Evolutionary conservation across 163 green algal genomes (phyloP).

Genomic region (Chloromonas sp.): DNA sequence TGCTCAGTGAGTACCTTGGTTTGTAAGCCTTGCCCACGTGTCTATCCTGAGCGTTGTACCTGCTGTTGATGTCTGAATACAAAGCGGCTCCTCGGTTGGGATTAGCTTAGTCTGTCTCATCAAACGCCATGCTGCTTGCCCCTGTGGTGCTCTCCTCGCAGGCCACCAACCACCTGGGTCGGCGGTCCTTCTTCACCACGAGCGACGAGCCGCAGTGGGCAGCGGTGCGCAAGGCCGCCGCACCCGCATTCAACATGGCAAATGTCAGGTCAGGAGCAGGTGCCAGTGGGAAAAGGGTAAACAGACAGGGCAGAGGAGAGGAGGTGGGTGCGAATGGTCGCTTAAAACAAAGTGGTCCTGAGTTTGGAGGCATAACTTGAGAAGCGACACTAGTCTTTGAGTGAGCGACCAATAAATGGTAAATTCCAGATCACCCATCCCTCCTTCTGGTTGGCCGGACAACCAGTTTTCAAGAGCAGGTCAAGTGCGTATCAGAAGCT

Average conservation of each 20-base stretch:
- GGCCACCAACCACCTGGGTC: constrained; percentile 38
- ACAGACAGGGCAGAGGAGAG: too few species aligned
- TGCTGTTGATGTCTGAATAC: background rate
- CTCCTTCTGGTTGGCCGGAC: too few species aligned
- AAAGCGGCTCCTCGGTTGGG: background rate
- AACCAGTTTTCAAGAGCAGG: too few species aligned
- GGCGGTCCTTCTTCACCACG: constrained; percentile 50
- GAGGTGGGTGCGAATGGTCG: too few species aligned
- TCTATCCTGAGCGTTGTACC: background rate
- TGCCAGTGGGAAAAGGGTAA: background rate
- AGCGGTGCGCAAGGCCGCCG: constrained; percentile 41
- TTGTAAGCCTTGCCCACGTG: background rate
- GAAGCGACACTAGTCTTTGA: too few species aligned
- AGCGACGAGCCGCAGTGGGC: constrained; percentile 45
- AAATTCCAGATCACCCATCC: too few species aligned
- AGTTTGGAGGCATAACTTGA: too few species aligned
- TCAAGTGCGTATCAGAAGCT: too few species aligned
- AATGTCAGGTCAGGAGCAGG: constrained; percentile 35
- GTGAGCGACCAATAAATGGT: too few species aligned
- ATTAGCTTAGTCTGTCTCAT: background rate
- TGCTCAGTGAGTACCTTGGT: too few species aligned
- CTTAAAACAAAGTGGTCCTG: too few species aligned
- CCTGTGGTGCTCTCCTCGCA: background rate
- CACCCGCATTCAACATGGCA: constrained; percentile 35
- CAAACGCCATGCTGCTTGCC: background rate